These are phyloP conservation scores for Aspergillus floridensis DNA, from an alignment of 2,329 filamentous ascomycete genomes.

Conservation along the genomic window DNA sequence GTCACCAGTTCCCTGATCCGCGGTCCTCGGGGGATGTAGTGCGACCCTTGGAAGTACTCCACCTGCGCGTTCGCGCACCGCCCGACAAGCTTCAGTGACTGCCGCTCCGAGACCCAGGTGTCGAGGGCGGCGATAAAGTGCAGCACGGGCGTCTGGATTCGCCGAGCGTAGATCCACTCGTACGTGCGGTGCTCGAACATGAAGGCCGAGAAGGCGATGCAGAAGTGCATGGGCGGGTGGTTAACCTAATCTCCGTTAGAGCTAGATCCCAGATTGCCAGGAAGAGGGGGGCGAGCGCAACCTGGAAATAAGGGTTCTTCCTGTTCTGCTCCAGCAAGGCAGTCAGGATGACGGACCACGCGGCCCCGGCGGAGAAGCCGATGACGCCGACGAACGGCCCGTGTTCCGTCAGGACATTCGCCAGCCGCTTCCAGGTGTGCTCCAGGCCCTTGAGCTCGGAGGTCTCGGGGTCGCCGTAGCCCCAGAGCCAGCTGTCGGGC, in stretches of 20 bases:
- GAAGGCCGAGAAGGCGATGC: background rate
- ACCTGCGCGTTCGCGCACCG: background rate
- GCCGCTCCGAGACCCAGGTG: background rate
- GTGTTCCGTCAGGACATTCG: background rate
- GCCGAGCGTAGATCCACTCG: background rate
- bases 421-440: background rate
- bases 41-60: background rate
- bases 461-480: background rate
- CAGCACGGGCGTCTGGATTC: background rate
- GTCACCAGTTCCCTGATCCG: background rate
- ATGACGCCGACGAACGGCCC: background rate
- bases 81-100: background rate
- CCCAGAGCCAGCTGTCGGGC: background rate
- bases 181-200: background rate
- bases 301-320: background rate
- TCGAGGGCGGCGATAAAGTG: background rate
- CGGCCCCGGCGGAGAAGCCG: background rate
- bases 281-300: background rate
- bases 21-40: background rate
- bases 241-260: background rate
- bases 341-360: background rate
- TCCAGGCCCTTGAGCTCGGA: background rate
- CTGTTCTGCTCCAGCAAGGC: background rate
- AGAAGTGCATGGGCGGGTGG: background rate
- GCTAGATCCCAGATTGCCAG: background rate